Evolutionary conservation across 2,329 filamentous ascomycete species (phyloP).

Genomic region (Fusarium annulatum): DNA sequence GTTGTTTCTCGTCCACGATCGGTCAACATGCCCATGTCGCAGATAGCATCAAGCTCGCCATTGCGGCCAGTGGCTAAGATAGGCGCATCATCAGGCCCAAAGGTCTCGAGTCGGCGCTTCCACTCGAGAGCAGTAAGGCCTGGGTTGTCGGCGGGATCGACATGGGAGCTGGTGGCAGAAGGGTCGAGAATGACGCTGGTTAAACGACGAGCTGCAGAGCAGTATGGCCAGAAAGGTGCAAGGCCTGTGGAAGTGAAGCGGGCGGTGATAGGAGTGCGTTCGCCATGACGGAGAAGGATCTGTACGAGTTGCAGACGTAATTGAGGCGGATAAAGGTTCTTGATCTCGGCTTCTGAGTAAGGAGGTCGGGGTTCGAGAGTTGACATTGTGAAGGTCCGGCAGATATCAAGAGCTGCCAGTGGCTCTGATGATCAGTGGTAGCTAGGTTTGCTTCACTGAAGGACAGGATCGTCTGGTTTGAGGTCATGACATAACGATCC

Average conservation of each 20-base stretch:
- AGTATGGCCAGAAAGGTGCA: constrained; percentile 88
- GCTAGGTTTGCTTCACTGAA: background rate
- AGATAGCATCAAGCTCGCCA: constrained; percentile 82
- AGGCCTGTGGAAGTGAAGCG: constrained; percentile 84
- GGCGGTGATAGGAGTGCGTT: constrained; percentile 86
- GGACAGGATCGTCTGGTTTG: background rate
- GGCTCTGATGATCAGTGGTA: background rate
- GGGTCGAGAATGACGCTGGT: constrained; percentile 62
- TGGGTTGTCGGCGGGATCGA: constrained; percentile 37
- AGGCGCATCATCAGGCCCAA: constrained; percentile 77
- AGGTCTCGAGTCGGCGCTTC: constrained; percentile 84
- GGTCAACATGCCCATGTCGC: constrained; percentile 81
- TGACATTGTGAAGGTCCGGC: constrained; percentile 70
- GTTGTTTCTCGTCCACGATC: constrained; percentile 80
- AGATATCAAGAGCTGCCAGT: background rate
- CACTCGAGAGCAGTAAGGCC: constrained; percentile 64
- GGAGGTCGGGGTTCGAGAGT: constrained; percentile 77
- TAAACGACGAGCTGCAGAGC: constrained; percentile 78
- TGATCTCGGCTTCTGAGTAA: constrained; percentile 85
- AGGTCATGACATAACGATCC: constrained; percentile 16
- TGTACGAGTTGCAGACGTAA: constrained; percentile 91
- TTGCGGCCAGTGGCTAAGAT: constrained; percentile 73
- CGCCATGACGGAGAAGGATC: constrained; percentile 82
- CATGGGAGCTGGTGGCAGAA: constrained; percentile 46
- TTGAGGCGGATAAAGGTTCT: constrained; percentile 80